phyloP scores from a whole-genome alignment of 495 filamentous ascomycete genomes.

The Bombardia bombarda region DNA sequence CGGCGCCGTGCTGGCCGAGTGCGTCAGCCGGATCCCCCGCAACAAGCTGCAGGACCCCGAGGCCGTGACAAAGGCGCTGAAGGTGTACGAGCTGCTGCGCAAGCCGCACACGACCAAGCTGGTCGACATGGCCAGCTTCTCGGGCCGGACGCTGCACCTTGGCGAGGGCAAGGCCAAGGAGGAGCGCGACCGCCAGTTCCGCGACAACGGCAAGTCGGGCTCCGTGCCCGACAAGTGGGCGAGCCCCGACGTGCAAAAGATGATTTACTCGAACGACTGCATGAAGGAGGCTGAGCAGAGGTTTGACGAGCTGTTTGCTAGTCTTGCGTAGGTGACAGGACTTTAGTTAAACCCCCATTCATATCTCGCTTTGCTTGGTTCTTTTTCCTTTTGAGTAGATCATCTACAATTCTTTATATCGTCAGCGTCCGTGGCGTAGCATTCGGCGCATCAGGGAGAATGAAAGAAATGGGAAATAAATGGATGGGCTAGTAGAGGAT shows the following conservation, averaged over 20 bases:
- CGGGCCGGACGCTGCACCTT: conserved; percentile 60
- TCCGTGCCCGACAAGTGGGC: conserved; percentile 74
- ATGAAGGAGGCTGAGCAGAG: conserved; percentile 50
- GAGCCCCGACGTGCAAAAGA: conserved; percentile 62
- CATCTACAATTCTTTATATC: no score
- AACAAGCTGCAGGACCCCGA: conserved; percentile 37
- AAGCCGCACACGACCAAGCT: conserved; percentile 63
- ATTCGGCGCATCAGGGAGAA: no score
- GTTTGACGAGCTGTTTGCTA: conserved; percentile 52
- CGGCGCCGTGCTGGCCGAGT: conserved; percentile 61
- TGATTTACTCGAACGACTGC: conserved; percentile 68
- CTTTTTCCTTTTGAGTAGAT: no score
- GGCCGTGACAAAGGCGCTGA: conserved; percentile 55
- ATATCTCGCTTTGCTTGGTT: no score
- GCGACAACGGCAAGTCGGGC: conserved; percentile 47
- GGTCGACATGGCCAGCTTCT: conserved; percentile 62
- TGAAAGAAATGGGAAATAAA: no score
- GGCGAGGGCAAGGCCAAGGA: conserved; percentile 69
- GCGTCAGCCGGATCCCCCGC: conserved; percentile 46
- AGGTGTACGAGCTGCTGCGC: conserved; percentile 63
- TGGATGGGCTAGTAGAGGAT: no score
- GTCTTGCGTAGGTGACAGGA: no score
- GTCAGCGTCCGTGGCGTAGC: no score
- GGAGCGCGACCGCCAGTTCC: conserved; percentile 66
- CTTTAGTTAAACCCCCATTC: no score